Conservation (phyloP, 2,329 filamentous ascomycete genomes). For the Aspergillus melleus region DNA sequence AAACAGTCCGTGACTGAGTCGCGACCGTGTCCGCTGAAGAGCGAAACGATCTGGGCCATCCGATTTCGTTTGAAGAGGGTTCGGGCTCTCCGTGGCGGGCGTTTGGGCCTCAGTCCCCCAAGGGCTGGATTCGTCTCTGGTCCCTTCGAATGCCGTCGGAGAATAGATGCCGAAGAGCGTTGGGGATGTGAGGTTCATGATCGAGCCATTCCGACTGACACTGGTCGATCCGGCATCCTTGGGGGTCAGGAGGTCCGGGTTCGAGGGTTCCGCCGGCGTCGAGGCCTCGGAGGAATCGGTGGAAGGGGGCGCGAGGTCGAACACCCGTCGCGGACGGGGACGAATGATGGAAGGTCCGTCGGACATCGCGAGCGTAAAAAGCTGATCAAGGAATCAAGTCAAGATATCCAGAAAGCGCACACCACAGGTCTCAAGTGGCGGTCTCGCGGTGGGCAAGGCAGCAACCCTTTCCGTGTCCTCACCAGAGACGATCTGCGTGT, state of each 20-base stretch:
- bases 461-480: neutral
- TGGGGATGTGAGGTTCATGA: conserved; percentile 82
- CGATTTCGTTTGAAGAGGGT: conserved; percentile 44
- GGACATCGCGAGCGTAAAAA: conserved; percentile 26
- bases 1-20: conserved; percentile 39
- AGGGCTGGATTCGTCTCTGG: conserved; percentile 64
- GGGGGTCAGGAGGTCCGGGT: conserved; percentile 35
- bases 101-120: conserved; percentile 78
- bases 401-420: neutral
- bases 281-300: conserved; percentile 44
- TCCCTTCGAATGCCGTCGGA: conserved; percentile 59
- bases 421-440: neutral
- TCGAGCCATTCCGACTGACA: conserved; percentile 70
- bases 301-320: conserved; percentile 58
- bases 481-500: no score
- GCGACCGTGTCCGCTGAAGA: conserved; percentile 35
- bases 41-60: conserved; percentile 25
- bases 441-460: neutral
- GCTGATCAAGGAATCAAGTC: neutral
- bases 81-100: conserved; percentile 51
- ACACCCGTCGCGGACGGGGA: conserved; percentile 71
- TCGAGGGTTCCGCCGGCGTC: conserved; percentile 39
- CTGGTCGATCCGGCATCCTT: conserved; percentile 39
- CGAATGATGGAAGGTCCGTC: conserved; percentile 59
- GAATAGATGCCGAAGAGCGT: conserved; percentile 92